phyloP scores from a whole-genome alignment of 192 early-diverging fungal species.

The Kappamyces sp. region DNA sequence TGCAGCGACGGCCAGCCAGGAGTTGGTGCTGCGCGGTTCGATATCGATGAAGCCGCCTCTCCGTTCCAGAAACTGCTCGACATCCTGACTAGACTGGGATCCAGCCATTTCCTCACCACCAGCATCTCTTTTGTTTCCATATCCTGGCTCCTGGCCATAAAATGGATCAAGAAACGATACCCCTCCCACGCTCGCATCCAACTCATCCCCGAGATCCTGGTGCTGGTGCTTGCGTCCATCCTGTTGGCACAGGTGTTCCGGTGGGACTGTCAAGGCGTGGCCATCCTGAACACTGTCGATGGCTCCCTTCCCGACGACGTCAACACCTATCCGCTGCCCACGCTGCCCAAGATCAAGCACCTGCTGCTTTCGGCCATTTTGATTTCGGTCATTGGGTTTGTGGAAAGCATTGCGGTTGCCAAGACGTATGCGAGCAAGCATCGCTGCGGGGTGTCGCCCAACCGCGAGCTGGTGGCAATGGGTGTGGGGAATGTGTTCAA shows the following conservation, averaged over 20 bases:
- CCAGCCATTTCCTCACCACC: conserved; percentile 65
- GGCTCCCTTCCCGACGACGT: conserved; percentile 35
- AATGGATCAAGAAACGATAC: conserved; percentile 48
- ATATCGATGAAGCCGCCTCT: conserved; percentile 51
- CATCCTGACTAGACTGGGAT: conserved; percentile 57
- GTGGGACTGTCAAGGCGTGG: conserved; percentile 70
- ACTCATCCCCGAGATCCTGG: conserved; percentile 83
- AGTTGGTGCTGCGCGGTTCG: not conserved
- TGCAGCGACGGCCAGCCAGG: not conserved
- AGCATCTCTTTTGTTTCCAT: conserved; percentile 65
- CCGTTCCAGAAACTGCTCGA: conserved; percentile 71
- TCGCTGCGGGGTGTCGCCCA: conserved; percentile 88
- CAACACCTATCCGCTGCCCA: conserved; percentile 41
- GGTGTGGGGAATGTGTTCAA: conserved; percentile 84
- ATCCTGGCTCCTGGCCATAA: conserved; percentile 56
- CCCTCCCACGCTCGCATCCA: conserved; percentile 44
- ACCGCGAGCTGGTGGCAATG: conserved; percentile 93
- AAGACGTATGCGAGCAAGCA: conserved; percentile 88
- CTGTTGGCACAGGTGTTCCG: conserved; percentile 51
- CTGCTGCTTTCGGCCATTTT: conserved; percentile 77
- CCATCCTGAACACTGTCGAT: conserved; percentile 72
- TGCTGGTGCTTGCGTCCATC: conserved; percentile 75
- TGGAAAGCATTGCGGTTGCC: conserved; percentile 91
- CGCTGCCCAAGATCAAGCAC: conserved; percentile 60
- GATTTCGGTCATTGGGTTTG: conserved; percentile 94